Base-by-base conservation (phyloP, 257 asterid genomes). In the Perilla frutescens region DNA sequence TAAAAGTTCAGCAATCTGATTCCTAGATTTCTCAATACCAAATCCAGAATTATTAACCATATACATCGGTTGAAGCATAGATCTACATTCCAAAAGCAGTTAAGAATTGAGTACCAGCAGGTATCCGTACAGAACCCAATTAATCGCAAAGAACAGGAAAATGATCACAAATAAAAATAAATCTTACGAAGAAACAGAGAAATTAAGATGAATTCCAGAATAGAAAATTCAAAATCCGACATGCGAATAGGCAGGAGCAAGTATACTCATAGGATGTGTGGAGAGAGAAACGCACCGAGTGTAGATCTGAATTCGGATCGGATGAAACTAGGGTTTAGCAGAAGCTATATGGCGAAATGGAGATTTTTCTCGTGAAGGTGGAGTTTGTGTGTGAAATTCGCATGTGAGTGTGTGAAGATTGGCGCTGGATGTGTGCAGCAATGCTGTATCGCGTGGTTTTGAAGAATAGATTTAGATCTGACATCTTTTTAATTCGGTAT, bases 401-500 rank as follows among this genome's bases (percentile, higher is more conserved):
- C 73, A 40, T 54, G 56, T n/a, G 76, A 61, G 45, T 43, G 72
- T 34, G 81, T 62, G 81, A 48, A 29, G 49, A 68, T 7, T 48
- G 9, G 59, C 14, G 66, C 54, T 15, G 77, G 0, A 20, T 40
- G 20, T 31, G 54, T 67, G 59, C 40, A 44, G 78, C 67, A 31
- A 62, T 5, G 69, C 73, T 73, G 41, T 32, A 62, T 76, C 79
- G 74, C 80, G 80, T 60, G 71, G 61, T 73, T 73, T 59, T 53
- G 56, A 70, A 77, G 82, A 44, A 31, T 43, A 76, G 76, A 76
- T 80, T 76, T 67, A 80, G 84, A 80, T 75, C 84, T 80, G 81
- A 73, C n/a, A n/a, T 20, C 3, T 4, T 63, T 47, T 48, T 40
- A 15, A 11, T n/a, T 32, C 60, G 34, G n/a, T 4, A 39, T 62